These are phyloP conservation scores for Aspergillus fijiensis DNA, from an alignment of 2,329 filamentous ascomycete genomes.

Conservation along the genomic window DNA sequence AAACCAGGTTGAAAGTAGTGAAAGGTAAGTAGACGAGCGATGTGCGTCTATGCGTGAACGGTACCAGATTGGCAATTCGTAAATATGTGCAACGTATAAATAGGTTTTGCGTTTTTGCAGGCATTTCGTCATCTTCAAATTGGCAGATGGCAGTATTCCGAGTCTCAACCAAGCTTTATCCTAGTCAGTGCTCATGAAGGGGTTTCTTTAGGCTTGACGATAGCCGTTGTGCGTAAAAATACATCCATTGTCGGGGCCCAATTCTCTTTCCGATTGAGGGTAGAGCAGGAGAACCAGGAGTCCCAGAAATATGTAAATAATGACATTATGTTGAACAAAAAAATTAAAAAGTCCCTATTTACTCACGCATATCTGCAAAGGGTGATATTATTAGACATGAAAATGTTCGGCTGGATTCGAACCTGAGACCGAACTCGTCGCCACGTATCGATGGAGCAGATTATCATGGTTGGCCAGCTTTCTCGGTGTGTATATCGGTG, in stretches of 20 bases:
- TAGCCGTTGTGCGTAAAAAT: background rate
- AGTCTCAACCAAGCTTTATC: background rate
- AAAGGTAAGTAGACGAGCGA: background rate
- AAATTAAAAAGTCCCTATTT: background rate
- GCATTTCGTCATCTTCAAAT: background rate
- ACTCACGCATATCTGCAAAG: background rate
- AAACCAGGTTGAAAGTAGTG: background rate
- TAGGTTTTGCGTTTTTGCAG: background rate
- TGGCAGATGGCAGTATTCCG: background rate
- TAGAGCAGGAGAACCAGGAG: background rate
- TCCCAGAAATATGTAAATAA: background rate
- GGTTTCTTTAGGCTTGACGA: background rate
- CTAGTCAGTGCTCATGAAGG: background rate
- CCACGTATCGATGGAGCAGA: background rate
- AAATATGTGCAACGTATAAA: background rate
- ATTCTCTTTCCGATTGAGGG: background rate
- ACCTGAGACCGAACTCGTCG: background rate
- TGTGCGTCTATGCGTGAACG: background rate
- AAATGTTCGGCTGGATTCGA: background rate
- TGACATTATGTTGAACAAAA: background rate
- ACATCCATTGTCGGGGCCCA: background rate
- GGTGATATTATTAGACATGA: background rate
- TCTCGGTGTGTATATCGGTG: background rate
- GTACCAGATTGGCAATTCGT: background rate
- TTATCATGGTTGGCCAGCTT: background rate